Percentiles rank a stretch among this genome's conserved stretches.
These are phyloP conservation scores for Orbilia blumenaviensis DNA, from an alignment of 2,329 filamentous ascomycete genomes.

Conservation along the genomic window DNA sequence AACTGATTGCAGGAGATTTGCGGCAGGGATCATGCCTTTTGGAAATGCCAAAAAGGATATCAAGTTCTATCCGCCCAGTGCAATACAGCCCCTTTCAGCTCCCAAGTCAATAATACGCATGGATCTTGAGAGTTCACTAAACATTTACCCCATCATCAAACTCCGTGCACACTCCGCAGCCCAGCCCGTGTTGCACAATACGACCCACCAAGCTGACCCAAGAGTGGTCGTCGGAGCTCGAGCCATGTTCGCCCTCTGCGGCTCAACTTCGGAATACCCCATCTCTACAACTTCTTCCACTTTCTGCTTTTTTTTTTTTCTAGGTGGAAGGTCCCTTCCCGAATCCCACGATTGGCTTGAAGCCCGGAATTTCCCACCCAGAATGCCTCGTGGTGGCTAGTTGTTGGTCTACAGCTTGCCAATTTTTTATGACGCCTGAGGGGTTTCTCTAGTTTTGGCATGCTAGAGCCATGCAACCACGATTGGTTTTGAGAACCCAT, in stretches of 20 bases:
- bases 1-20: constrained; percentile 55
- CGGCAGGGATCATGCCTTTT: constrained; percentile 40
- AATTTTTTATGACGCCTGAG: constrained; percentile 15
- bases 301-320: constrained; percentile 1
- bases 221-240: constrained; percentile 26
- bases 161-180: constrained; percentile 46
- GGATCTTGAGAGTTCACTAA: constrained; percentile 44
- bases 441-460: constrained; percentile 1
- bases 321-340: not conserved
- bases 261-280: constrained; percentile 55
- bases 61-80: constrained; percentile 27
- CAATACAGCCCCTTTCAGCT: constrained; percentile 21
- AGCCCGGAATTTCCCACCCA: constrained; percentile 6
- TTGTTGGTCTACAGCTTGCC: too few species aligned
- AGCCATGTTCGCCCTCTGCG: constrained; percentile 46
- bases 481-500: constrained; percentile 5
- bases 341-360: not conserved
- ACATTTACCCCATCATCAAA: constrained; percentile 55
- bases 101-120: constrained; percentile 40
- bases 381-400: not conserved
- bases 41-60: constrained; percentile 31
- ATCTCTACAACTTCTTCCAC: constrained; percentile 16
- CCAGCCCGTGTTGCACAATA: constrained; percentile 54
- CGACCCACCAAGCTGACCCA: constrained; percentile 43
- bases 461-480: not conserved